phyloP scores from a whole-genome alignment of 768 basidiomycete genomes.

The Chlorophyllum brunneum region DNA sequence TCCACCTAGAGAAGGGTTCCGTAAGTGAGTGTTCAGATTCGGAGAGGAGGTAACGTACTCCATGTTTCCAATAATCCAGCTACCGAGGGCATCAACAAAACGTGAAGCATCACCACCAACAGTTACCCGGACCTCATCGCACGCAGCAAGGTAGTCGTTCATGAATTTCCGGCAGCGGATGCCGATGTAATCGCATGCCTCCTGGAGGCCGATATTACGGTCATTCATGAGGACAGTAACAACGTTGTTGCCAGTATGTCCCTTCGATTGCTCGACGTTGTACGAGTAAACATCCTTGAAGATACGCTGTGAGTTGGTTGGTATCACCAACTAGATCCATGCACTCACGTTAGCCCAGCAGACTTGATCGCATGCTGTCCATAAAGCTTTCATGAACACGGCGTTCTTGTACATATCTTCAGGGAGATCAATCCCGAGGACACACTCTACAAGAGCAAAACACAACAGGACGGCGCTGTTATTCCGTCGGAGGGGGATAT shows the following conservation, averaged over 20 bases:
- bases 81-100: conserved; percentile 52
- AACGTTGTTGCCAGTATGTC: conserved; percentile 62
- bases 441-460: conserved; percentile 60
- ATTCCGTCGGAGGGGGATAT: conserved; percentile 57
- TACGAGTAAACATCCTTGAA: conserved; percentile 69
- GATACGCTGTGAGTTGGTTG: conserved; percentile 7
- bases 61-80: conserved; percentile 62
- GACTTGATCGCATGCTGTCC: conserved; percentile 60
- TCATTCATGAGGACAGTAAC: conserved; percentile 65
- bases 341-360: conserved; percentile 65
- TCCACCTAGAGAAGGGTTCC: conserved; percentile 41
- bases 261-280: conserved; percentile 68
- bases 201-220: conserved; percentile 49
- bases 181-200: conserved; percentile 56
- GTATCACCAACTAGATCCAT: neutral
- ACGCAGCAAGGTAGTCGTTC: conserved; percentile 43
- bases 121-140: conserved; percentile 44
- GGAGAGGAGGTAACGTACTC: conserved; percentile 29
- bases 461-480: conserved; percentile 66
- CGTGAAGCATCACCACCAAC: conserved; percentile 48
- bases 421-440: conserved; percentile 57
- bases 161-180: conserved; percentile 46
- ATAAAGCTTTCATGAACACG: conserved; percentile 48
- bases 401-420: conserved; percentile 58
- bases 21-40: neutral